phyloP scores from a whole-genome alignment of 2,329 filamentous ascomycete genomes.

The Chalara sp. region DNA sequence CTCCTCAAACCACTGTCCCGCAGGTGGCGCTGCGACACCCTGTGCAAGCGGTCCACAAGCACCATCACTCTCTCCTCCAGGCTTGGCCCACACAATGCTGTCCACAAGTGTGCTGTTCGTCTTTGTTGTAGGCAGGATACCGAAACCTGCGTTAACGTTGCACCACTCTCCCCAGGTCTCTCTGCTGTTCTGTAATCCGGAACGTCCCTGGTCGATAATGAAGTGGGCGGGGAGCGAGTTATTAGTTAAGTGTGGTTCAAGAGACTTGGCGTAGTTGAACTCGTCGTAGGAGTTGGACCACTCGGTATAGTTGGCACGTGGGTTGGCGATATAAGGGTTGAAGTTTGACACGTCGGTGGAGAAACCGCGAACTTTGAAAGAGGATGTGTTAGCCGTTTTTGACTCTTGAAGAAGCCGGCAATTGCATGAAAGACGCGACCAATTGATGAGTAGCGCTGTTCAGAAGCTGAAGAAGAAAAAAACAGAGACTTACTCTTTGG shows the following conservation, averaged over 20 bases:
- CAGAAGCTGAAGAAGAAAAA: too few relatives aligned
- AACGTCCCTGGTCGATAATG: conserved; percentile 40
- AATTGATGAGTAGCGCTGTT: too few relatives aligned
- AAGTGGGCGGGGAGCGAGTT: conserved; percentile 46
- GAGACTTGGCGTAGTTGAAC: conserved; percentile 41
- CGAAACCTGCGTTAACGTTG: conserved; percentile 60
- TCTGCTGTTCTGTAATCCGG: conserved; percentile 56
- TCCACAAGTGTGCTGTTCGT: conserved; percentile 53
- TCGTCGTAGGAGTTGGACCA: conserved; percentile 45
- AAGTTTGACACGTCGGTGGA: conserved; percentile 54
- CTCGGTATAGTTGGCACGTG: conserved; percentile 33
- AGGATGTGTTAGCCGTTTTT: not conserved
- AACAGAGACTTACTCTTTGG: conserved; percentile 12
- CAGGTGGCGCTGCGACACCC: conserved; percentile 60
- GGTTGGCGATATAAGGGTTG: conserved; percentile 42
- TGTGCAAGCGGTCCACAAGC: conserved; percentile 42
- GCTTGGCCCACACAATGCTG: conserved; percentile 67
- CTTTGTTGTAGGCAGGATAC: conserved; percentile 52
- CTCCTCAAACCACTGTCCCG: conserved; percentile 55
- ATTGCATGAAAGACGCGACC: too few relatives aligned
- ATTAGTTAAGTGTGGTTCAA: conserved; percentile 39
- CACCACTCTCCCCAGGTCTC: conserved; percentile 61
- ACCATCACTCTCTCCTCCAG: conserved; percentile 44
- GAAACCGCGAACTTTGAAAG: conserved; percentile 37
- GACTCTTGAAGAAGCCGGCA: too few relatives aligned